Percentiles rank a stretch among this genome's conserved stretches.
These are phyloP conservation scores for Penicillium cinerascens DNA, from an alignment of 495 filamentous ascomycete genomes.

Conservation along the genomic window DNA sequence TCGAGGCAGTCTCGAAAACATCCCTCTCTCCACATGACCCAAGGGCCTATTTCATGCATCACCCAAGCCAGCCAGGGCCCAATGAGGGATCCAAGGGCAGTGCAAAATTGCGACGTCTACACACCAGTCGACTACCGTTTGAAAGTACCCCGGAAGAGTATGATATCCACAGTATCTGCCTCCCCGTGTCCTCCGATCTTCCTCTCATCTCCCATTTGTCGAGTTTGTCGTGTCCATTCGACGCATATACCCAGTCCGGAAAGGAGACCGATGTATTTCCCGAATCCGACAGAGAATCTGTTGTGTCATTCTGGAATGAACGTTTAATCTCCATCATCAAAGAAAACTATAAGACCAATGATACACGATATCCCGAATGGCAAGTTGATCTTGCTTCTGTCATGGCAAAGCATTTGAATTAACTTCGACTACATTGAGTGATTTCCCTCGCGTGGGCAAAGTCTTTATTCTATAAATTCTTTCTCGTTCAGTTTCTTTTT, in stretches of 20 bases:
- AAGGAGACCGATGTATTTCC: not conserved
- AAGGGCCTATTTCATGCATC: slow-evolving; percentile 36
- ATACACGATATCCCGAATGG: not conserved
- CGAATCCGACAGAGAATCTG: not conserved
- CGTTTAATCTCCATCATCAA: slow-evolving; percentile 10
- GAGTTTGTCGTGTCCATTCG: not conserved
- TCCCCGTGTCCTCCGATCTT: slow-evolving; percentile 12
- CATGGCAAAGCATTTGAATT: not conserved
- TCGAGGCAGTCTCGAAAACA: not conserved
- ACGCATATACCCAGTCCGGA: slow-evolving; percentile 23
- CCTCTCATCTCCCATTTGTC: slow-evolving; percentile 2
- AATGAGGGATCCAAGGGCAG: slow-evolving; percentile 7
- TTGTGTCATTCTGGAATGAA: slow-evolving; percentile 14
- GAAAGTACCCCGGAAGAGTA: slow-evolving; percentile 34
- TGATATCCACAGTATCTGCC: slow-evolving; percentile 24
- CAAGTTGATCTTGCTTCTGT: slow-evolving; percentile 8
- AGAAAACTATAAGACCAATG: slow-evolving; percentile 1
- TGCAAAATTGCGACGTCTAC: slow-evolving; percentile 22
- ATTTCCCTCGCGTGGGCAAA: not conserved
- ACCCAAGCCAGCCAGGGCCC: slow-evolving; percentile 1
- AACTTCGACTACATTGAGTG: not conserved
- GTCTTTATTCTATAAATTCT: not conserved
- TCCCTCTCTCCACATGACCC: slow-evolving; percentile 29
- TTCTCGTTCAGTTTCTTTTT: not conserved
- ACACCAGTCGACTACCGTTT: slow-evolving; percentile 29